Base-by-base conservation (phyloP, 208 protist genomes). In the Crithidia mellificae region DNA sequence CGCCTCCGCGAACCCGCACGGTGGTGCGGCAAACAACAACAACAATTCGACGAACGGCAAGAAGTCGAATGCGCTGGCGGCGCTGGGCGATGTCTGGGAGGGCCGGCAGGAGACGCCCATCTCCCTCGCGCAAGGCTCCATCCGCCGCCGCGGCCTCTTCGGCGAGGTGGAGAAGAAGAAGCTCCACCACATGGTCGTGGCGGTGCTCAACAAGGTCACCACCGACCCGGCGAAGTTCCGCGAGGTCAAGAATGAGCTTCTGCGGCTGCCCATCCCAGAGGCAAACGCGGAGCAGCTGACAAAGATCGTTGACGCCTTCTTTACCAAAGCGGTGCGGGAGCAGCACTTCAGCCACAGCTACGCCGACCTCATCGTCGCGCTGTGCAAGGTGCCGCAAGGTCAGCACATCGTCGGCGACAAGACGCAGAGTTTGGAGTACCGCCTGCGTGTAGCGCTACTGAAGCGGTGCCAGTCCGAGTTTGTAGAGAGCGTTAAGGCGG, bases 151-250 rank as follows among this genome's bases (percentile, higher is more conserved):
- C 44, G 87, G 90, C 22, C 72, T 95, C 14, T 95, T 95, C 69
- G 87, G 90, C 41, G 79, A 76, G 9, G 82, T 79, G 43, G 81
- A 80, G 61, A 72, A 77, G 58, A 91, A 91, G 77, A 76, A 86
- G 67, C 63, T 95, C 19, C 81, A 91, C 27, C 83, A 92, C 34
- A 83, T 86, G 75, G 90, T 95, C 17, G 80, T 88, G 27, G 73
- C 85, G 30, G 80, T 93, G 41, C 87, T 95, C 25, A 95, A 95
- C 75, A 87, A 90, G 63, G 90, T 95, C 11, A 90, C 90, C 29
- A 81, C 76, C 56, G 87, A 95, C 54, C 57, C 83, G 8, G 74
- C 58, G 20, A 93, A 93, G 80, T 95, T 87, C 56, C 71, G 80
- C 19, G 87, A 93, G 72, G 82, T 95, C 19, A 88, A 87, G 68